Base-by-base conservation (phyloP, 768 basidiomycete species). In the Dentipellis sp. region DNA sequence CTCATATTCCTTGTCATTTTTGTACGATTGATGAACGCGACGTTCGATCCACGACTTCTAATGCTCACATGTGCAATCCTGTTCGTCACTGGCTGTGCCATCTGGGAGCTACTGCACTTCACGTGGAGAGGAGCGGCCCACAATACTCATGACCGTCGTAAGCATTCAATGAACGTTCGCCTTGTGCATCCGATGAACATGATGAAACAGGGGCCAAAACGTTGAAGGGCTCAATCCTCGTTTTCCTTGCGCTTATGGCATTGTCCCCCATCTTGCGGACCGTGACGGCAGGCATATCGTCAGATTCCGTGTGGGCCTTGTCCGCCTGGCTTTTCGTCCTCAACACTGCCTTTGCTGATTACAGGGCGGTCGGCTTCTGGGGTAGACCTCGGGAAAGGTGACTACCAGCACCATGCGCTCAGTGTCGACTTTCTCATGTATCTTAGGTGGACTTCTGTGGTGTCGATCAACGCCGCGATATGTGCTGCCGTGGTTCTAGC, bases 271-370 rank as follows among this genome's bases (percentile, higher is more conserved):
- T 97, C 10, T 74, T 98, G 55, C 82, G 86, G 65, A 97, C 95
- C 5, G 73, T 99, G 65, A 95, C 93, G 29, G 88, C 91, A 39
- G 91, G 94, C 22, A 97, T 94, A 4, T 97, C 95, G 39, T 90
- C 90, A 11, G 97, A 99, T 68, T 93, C 93, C 29, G 94, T 98
- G 61, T 97, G 93, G 93, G 94, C 95, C 6, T 72, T 97, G 52
- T 82, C 92, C n/a, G 89, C 90, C 3, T 76, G 78, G 52, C 79
- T 98, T 46, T 91, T 97, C 69, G 74, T 82, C 53, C 73, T 97
- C 39, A 92, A 94, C 67, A 77, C 84, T 17, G 72, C 94, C 56
- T 73, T 97, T 50, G 88, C 88, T 12, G 92, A 97, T 70, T 95
- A 92, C 67, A 80, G 82, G 58, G 74, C 77, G 58, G 70, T 72